These are phyloP conservation scores for Oryza rufipogon DNA, from an alignment of 176 grass and related monocot genomes.

Conservation along the genomic window DNA sequence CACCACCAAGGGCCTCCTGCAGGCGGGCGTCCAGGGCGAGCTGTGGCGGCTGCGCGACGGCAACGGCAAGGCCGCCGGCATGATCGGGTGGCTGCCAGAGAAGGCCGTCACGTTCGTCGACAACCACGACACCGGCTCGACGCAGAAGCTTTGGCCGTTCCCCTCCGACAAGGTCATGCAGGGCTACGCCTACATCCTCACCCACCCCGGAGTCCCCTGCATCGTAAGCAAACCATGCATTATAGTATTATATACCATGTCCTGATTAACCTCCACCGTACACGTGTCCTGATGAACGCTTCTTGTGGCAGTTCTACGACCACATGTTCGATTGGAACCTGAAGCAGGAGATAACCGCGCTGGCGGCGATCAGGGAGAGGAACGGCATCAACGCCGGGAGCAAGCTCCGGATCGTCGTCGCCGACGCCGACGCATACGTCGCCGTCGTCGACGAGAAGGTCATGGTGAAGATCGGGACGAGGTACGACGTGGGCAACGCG, in stretches of 20 bases:
- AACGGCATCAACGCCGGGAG: conserved; percentile 58
- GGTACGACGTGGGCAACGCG: conserved; percentile 53
- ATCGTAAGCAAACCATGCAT: conserved; percentile 49
- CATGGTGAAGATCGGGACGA: conserved; percentile 64
- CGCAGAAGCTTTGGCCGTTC: conserved; percentile 75
- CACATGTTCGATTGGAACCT: conserved; percentile 76
- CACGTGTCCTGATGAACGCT: background rate
- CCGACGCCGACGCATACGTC: conserved; percentile 62
- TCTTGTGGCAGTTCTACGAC: conserved; percentile 64
- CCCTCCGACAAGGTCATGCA: conserved; percentile 78
- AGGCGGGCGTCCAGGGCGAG: conserved; percentile 72
- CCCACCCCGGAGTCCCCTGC: conserved; percentile 69
- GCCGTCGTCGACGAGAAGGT: conserved; percentile 69
- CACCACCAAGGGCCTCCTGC: conserved; percentile 75
- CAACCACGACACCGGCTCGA: conserved; percentile 82
- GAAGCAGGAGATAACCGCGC: conserved; percentile 59
- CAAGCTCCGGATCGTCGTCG: conserved; percentile 55
- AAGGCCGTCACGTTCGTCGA: conserved; percentile 79
- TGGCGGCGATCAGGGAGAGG: conserved; percentile 52
- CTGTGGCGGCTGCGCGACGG: conserved; percentile 65
- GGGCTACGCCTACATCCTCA: conserved; percentile 87
- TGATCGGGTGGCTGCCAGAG: conserved; percentile 81
- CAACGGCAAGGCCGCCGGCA: conserved; percentile 60
- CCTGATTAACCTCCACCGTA: too few relatives aligned
- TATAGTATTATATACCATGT: too few relatives aligned